These are phyloP conservation scores for Candida sp. DNA, from an alignment of 1,139 yeast species.

Conservation along the genomic window DNA sequence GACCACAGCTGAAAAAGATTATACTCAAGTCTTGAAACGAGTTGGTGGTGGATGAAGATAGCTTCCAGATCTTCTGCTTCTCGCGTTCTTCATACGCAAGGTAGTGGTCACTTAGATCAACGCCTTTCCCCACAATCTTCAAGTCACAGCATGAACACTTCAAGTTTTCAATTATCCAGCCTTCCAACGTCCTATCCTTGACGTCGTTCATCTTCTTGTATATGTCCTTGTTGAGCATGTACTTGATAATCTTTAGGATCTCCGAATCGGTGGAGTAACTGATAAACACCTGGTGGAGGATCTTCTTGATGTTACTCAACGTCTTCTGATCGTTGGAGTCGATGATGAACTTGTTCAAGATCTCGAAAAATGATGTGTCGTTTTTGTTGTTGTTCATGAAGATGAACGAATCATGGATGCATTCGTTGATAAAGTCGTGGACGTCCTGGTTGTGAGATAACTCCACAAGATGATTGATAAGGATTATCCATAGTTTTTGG, in stretches of 20 bases:
- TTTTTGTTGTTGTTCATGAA: conserved; percentile 33
- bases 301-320: conserved; percentile 61
- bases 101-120: conserved; percentile 38
- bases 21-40: conserved; percentile 25
- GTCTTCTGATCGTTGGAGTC: conserved; percentile 35
- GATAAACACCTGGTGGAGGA: conserved; percentile 64
- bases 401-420: conserved; percentile 59
- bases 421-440: conserved; percentile 39
- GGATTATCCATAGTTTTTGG: conserved; percentile 43
- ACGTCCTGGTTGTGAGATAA: conserved; percentile 18
- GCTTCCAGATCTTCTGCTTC: conserved; percentile 7
- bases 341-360: conserved; percentile 52
- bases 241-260: conserved; percentile 55
- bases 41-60: conserved; percentile 5
- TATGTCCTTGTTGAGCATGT: conserved; percentile 58
- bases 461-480: conserved; percentile 31
- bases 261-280: conserved; percentile 69
- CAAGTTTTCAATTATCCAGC: conserved; percentile 62
- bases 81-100: conserved; percentile 52
- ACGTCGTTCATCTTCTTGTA: conserved; percentile 46
- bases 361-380: conserved; percentile 46
- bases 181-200: conserved; percentile 45
- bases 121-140: conserved; percentile 56
- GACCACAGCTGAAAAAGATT: conserved; percentile 48
- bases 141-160: conserved; percentile 77